Base-by-base conservation (phyloP, 2,329 filamentous ascomycete genomes). In the Colletotrichum theobromicola region DNA sequence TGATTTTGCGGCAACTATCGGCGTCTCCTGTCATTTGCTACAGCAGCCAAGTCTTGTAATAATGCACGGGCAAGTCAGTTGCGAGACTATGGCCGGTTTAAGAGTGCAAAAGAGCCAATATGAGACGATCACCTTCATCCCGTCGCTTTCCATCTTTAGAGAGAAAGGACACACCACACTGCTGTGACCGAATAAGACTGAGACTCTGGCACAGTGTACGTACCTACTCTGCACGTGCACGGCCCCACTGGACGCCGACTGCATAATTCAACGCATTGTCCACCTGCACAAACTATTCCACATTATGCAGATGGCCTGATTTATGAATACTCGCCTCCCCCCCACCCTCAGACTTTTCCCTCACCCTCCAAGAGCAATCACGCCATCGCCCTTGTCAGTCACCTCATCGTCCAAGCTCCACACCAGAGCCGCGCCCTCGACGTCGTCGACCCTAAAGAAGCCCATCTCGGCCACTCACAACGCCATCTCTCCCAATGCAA, bases 351-450 rank as follows among this genome's bases (percentile, higher is more conserved):
- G 46, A 62, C 35, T 75, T 75, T 67, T 75, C 69, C 30, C 50
- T 37, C 67, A 32, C 35, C 57, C 37, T 58, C 57, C 71, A 34
- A 57, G 69, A 60, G 63, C 69, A 67, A 75, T 72, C 72, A 75
- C 72, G 72, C 72, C 72, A 75, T 75, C 69, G 72, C 72, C 72
- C 72, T 65, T 65, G 72, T 72, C 72, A 37, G 42, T 72, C 72
- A 67, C 72, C 32, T 75, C 68, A 72, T 63, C 63, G 72, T 75
- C 72, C 72, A 67, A 75, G 72, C 72, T 75, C 72, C 72, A 67
- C 72, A 75, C 72, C 68, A 75, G 62, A 75, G 72, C 72, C 72
- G 72, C 72, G 68, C 72, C 34, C 42, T 75, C 69, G 69, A 72
- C 72, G 62, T 75, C 68, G 42, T 75, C 72, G 42, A 67, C 63